phyloP scores from a whole-genome alignment of 441 rosid genomes.

The Erodium texanum region DNA sequence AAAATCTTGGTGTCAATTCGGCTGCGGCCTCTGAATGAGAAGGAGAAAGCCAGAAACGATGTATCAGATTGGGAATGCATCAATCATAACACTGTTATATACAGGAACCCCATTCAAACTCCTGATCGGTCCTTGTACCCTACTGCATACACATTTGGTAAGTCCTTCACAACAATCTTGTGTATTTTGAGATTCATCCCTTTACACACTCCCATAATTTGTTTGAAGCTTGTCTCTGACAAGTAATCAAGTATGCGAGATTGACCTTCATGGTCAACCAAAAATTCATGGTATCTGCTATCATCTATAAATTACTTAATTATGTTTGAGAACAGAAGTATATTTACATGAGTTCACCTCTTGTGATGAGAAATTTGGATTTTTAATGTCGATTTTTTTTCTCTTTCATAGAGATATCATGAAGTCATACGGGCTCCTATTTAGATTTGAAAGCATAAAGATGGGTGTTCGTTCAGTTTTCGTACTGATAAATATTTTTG shows the following conservation, averaged over 20 bases:
- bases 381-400: neutral
- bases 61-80: constrained; percentile 85
- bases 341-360: neutral
- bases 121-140: constrained; percentile 82
- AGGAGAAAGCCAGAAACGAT: constrained; percentile 56
- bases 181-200: neutral
- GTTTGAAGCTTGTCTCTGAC: constrained; percentile 5
- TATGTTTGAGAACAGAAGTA: neutral
- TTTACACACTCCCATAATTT: neutral
- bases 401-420: neutral
- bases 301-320: neutral
- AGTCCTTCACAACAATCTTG: constrained; percentile 18
- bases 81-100: constrained; percentile 49
- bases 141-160: constrained; percentile 72
- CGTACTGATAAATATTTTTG: neutral
- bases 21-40: constrained; percentile 74
- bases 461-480: neutral
- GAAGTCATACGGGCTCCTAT: neutral
- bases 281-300: neutral
- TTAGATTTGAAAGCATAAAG: neutral
- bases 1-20: constrained; percentile 72
- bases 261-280: neutral
- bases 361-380: neutral
- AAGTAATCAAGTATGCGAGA: neutral
- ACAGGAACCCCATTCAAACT: constrained; percentile 52